Base-by-base conservation (phyloP, 2,329 filamentous ascomycete species). In the Orbilia brochopaga region DNA sequence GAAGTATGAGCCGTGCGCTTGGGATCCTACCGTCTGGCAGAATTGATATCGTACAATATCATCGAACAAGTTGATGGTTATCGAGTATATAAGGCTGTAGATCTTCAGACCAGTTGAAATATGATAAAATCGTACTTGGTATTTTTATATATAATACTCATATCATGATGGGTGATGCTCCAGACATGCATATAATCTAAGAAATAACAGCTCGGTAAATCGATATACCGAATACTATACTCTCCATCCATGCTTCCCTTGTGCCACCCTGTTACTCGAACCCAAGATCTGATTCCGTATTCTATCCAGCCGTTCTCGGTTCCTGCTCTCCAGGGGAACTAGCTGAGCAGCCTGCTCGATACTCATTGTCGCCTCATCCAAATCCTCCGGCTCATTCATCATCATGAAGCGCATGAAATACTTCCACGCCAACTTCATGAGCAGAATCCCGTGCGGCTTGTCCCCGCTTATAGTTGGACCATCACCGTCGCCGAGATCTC, bases 1-100 rank as follows among this genome's bases (percentile, higher is more conserved):
- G 1, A 82, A 84, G 65, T 86, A 87, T 72, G 79, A 80, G n/a
- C 83, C 83, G 3, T 82, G 83, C 74, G 80, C 81, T 50, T 87
- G 85, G 85, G 84, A 87, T 76, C 85, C 85, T 1, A 83, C 83
- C 1, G 74, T 74, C 24, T 72, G 67, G 67, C 61, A 54, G 23
- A 63, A 63, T 17, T 70, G 53, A 57, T 50, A 11, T 8, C 19
- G 46, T n/a, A n/a, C n/a, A n/a, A n/a, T n/a, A n/a, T n/a, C n/a
- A n/a, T n/a, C n/a, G n/a, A n/a, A n/a, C n/a, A n/a, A n/a, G n/a
- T n/a, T n/a, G n/a, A n/a, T n/a, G n/a, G n/a, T n/a, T n/a, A n/a
- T n/a, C n/a, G n/a, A n/a, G n/a, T n/a, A n/a, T n/a, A n/a, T n/a
- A n/a, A n/a, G n/a, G n/a, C n/a, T n/a, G n/a, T n/a, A n/a, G n/a